Evolutionary conservation across 2,329 filamentous ascomycete species (phyloP).

Genomic region (Ceratocystiopsis minuta): DNA sequence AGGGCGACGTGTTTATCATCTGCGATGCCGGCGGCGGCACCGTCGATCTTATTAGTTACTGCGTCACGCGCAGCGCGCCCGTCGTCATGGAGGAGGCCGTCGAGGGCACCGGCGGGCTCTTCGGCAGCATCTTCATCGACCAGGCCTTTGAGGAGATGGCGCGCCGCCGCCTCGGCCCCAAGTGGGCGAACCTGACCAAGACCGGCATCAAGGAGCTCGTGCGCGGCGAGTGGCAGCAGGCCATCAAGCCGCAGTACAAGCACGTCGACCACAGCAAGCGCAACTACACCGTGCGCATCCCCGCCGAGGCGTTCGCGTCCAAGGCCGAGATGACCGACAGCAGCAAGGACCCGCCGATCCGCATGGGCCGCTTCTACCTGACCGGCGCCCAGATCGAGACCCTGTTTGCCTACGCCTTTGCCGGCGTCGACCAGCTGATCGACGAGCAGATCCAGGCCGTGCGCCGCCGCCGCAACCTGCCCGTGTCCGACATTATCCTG

Average conservation of each 20-base stretch:
- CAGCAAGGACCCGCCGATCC: constrained; percentile 5
- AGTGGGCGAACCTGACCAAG: constrained; percentile 25
- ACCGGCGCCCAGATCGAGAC: constrained; percentile 17
- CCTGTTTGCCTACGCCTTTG: constrained; percentile 18
- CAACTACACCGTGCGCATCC: constrained; percentile 5
- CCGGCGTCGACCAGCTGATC: constrained; percentile 26
- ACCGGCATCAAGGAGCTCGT: constrained; percentile 27
- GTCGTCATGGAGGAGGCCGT: constrained; percentile 30
- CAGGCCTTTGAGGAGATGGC: constrained; percentile 28
- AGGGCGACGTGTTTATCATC: constrained; percentile 12
- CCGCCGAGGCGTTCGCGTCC: constrained; percentile 5
- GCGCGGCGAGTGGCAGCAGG: constrained; percentile 21
- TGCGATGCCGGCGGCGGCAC: constrained; percentile 17
- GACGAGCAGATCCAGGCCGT: constrained; percentile 5
- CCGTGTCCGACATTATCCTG: constrained; percentile 21
- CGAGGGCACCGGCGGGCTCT: constrained; percentile 29
- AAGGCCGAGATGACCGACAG: constrained; percentile 4
- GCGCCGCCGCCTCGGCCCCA: constrained; percentile 25
- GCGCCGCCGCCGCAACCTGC: not conserved
- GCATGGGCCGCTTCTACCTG: constrained; percentile 7
- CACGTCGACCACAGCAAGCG: constrained; percentile 15
- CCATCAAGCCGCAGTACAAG: constrained; percentile 15
- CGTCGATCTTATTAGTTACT: constrained; percentile 31
- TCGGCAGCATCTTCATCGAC: constrained; percentile 31
- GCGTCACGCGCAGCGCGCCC: constrained; percentile 14